These are phyloP conservation scores for Berberis thunbergii DNA, from an alignment of 164 flowering plant genomes.

Conservation along the genomic window DNA sequence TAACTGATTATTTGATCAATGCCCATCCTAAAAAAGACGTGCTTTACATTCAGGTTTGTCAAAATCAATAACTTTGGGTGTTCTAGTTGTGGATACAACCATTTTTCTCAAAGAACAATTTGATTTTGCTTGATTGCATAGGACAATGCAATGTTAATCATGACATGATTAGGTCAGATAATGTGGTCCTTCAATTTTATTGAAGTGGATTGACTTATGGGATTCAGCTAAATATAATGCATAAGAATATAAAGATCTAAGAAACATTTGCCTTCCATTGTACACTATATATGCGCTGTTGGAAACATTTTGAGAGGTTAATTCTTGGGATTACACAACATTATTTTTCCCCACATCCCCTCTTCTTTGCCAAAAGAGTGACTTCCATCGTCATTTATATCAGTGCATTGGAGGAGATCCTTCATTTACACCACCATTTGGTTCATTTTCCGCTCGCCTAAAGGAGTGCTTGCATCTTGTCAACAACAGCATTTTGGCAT, in stretches of 20 bases:
- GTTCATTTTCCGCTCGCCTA: too few relatives aligned
- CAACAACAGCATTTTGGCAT: neutral
- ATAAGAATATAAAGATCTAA: too few relatives aligned
- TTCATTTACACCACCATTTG: too few relatives aligned
- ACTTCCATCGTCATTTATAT: too few relatives aligned
- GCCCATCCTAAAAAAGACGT: conserved; percentile 67
- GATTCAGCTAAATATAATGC: too few relatives aligned
- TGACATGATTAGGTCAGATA: neutral
- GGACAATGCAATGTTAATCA: neutral
- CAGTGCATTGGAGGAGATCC: too few relatives aligned
- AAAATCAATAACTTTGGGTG: neutral
- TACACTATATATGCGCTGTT: neutral
- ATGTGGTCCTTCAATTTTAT: neutral
- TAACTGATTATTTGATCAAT: conserved; percentile 79
- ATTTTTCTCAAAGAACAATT: neutral
- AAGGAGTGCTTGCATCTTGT: too few relatives aligned
- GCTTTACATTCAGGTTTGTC: conserved; percentile 75
- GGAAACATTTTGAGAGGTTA: too few relatives aligned
- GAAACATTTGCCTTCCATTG: neutral
- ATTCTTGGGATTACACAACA: too few relatives aligned
- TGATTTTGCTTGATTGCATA: neutral
- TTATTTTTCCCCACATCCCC: too few relatives aligned
- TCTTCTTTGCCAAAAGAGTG: too few relatives aligned
- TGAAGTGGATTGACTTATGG: too few relatives aligned
- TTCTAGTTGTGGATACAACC: neutral